Conservation (phyloP, 768 basidiomycete genomes). For the Mycena epipterygia region DNA sequence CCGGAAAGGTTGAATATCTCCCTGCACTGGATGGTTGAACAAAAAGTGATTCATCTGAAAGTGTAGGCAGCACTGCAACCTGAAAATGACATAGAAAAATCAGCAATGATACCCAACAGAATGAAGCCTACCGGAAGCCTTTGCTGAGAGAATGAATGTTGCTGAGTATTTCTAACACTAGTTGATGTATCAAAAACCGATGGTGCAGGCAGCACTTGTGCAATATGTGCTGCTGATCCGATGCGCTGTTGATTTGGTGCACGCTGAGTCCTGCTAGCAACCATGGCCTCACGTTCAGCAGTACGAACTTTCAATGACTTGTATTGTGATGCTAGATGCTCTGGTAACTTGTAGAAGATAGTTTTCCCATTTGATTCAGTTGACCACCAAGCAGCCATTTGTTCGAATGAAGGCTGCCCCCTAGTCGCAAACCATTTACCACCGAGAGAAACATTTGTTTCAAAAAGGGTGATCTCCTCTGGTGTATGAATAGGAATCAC, state of each 20-base stretch:
- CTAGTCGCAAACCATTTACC: not conserved
- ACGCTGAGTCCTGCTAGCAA: not conserved
- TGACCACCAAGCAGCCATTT: not conserved
- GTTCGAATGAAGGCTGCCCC: not conserved
- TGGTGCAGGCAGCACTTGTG: not conserved
- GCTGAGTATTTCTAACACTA: not conserved
- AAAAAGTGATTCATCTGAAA: no score
- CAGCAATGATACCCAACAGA: no score
- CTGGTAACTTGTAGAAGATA: not conserved
- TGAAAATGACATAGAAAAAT: no score
- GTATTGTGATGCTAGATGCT: not conserved
- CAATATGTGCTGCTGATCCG: not conserved
- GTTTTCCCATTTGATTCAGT: not conserved
- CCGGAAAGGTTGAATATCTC: no score
- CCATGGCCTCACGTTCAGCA: not conserved
- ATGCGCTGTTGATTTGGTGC: not conserved
- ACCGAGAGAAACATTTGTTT: not conserved
- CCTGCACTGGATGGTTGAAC: no score
- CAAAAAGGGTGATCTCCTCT: not conserved
- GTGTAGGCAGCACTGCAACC: no score
- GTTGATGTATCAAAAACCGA: not conserved
- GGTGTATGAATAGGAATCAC: not conserved
- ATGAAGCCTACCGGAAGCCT: no score
- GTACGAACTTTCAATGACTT: not conserved
- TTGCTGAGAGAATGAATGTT: not conserved